A percentile compares a stretch with the other conserved stretches of the same genome.
Conservation (phyloP, 1,284 basidiomycete species). For the Irpex lacteus region DNA sequence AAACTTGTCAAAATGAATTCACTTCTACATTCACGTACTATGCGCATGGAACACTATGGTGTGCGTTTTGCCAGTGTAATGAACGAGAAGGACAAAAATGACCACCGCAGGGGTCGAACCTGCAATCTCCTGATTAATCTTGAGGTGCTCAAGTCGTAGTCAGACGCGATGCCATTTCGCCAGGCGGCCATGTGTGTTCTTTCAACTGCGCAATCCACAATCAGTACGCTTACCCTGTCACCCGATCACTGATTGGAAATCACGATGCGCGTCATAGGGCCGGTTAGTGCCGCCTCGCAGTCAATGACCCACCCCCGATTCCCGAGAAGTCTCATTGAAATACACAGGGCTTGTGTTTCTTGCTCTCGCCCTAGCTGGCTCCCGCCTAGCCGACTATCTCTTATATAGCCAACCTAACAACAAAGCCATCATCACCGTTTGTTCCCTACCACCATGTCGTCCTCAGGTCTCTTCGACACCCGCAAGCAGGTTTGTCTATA, state of each 20-base stretch:
- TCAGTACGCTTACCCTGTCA: too few relatives aligned
- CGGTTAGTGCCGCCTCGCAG: neutral
- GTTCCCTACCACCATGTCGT: neutral
- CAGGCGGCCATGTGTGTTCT: slow-evolving; percentile 63
- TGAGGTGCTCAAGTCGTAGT: slow-evolving; percentile 46
- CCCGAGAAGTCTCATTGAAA: too few relatives aligned
- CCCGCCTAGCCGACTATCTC: neutral
- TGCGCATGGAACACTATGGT: too few relatives aligned
- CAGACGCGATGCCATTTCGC: slow-evolving; percentile 83
- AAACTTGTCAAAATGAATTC: too few relatives aligned
- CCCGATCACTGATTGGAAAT: neutral
- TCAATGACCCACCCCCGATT: neutral
- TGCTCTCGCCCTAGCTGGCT: neutral
- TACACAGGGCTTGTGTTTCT: neutral
- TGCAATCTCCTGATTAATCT: slow-evolving; percentile 45
- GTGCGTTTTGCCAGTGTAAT: too few relatives aligned
- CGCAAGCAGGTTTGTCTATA: slow-evolving; percentile 17
- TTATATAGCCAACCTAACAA: neutral
- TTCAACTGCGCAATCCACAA: too few relatives aligned
- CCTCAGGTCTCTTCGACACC: slow-evolving; percentile 12
- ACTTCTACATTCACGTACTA: too few relatives aligned
- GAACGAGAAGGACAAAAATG: slow-evolving; percentile 19
- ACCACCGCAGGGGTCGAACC: slow-evolving; percentile 50
- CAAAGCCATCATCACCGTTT: neutral
- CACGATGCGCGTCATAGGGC: neutral